Conservation (phyloP, 192 early-diverging fungal genomes). For the Backusella parvicylindrica region DNA sequence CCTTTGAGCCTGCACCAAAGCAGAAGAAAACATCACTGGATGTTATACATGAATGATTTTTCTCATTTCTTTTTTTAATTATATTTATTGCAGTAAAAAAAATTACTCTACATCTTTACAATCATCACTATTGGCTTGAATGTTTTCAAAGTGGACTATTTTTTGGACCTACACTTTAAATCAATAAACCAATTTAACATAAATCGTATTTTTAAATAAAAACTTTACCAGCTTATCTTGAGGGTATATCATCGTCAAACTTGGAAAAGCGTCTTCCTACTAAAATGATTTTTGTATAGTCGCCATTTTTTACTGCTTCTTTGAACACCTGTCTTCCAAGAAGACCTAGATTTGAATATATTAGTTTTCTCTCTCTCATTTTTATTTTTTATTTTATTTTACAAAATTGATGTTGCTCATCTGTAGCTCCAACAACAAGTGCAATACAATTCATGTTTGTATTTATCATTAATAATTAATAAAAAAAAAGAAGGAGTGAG, state of each 20-base stretch:
- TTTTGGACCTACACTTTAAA: conserved; percentile 49
- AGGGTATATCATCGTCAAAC: conserved; percentile 37
- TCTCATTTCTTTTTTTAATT: not conserved
- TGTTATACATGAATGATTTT: too few species aligned
- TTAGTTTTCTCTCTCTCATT: not conserved
- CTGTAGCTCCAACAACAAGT: conserved; percentile 1
- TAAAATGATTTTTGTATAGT: conserved; percentile 50
- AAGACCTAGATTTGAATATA: not conserved
- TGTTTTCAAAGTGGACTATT: conserved; percentile 74
- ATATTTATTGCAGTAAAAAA: conserved; percentile 13
- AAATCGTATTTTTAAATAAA: not conserved
- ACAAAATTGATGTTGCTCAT: too few species aligned
- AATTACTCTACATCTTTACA: conserved; percentile 47
- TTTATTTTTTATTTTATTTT: not conserved
- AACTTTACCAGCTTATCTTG: conserved; percentile 37
- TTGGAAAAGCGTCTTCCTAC: conserved; percentile 47
- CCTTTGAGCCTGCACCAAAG: conserved; percentile 65
- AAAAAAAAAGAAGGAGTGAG: too few species aligned
- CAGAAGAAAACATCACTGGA: conserved; percentile 65
- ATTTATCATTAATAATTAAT: too few species aligned
- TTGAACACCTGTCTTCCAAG: conserved; percentile 54
- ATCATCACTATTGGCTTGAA: conserved; percentile 34
- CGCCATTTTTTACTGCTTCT: conserved; percentile 43
- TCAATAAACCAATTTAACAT: not conserved
- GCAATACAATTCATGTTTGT: not conserved